phyloP scores from a whole-genome alignment of 2,329 filamentous ascomycete genomes.

The Plectosphaerella cucumerina region DNA sequence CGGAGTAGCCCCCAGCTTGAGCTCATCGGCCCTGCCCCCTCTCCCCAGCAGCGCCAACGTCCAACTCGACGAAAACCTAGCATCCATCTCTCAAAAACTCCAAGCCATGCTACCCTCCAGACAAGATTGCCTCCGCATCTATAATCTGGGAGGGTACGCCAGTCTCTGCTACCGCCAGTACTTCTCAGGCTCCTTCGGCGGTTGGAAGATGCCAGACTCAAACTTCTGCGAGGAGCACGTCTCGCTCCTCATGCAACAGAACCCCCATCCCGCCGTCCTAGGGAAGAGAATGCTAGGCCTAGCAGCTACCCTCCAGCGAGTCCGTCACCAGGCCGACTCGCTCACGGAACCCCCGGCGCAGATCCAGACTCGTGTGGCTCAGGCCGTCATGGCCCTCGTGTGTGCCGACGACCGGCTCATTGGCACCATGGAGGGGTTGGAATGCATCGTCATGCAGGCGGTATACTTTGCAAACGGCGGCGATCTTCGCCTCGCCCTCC shows the following conservation, averaged over 20 bases:
- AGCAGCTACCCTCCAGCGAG: background rate
- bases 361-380: conserved; percentile 21
- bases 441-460: conserved; percentile 45
- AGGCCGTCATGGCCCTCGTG: conserved; percentile 28
- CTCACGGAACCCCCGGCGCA: conserved; percentile 22
- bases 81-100: background rate
- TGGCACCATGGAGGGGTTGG: conserved; percentile 40
- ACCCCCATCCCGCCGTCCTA: background rate
- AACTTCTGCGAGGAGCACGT: background rate
- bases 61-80: background rate
- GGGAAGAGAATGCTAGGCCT: background rate
- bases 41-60: too few relatives aligned
- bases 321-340: background rate
- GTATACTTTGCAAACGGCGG: conserved; percentile 43
- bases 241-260: background rate
- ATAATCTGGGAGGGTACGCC: background rate
- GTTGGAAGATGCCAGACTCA: conserved; percentile 7
- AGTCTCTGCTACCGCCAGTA: conserved; percentile 17
- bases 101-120: background rate
- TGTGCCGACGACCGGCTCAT: conserved; percentile 42
- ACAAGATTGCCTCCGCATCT: background rate
- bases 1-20: too few relatives aligned
- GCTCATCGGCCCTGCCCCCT: too few relatives aligned
- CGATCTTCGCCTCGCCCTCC: conserved; percentile 39
- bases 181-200: conserved; percentile 17